A percentile compares a stretch with the other conserved stretches of the same genome.
Conservation (phyloP, 139 green algal genomes). For the Volvox reticuliferus region DNA sequence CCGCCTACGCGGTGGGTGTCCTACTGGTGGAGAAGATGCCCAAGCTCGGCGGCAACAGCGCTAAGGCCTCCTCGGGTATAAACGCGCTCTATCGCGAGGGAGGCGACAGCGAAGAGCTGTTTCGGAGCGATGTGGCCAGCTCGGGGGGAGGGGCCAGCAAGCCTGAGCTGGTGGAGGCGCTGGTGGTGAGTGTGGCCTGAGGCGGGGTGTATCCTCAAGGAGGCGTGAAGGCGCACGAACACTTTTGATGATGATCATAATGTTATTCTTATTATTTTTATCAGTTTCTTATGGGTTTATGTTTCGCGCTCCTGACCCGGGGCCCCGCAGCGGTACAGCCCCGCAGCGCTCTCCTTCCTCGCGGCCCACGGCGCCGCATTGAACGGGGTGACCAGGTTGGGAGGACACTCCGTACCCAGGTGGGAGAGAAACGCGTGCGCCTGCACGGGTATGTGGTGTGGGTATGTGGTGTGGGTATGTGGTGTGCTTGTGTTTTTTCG, state of each 20-base stretch:
- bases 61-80: constrained; percentile 81
- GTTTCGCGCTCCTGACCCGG: neutral
- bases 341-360: constrained; percentile 64
- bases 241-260: too few relatives aligned
- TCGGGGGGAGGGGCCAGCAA: constrained; percentile 72
- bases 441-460: too few relatives aligned
- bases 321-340: constrained; percentile 56
- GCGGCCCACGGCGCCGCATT: constrained; percentile 60
- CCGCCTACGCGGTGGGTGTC: constrained; percentile 44
- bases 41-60: constrained; percentile 79
- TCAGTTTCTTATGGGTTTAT: too few relatives aligned
- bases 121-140: constrained; percentile 62
- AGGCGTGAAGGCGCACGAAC: too few relatives aligned
- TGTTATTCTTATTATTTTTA: too few relatives aligned
- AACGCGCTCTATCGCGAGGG: constrained; percentile 67
- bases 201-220: neutral
- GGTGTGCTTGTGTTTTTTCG: too few relatives aligned
- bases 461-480: too few relatives aligned
- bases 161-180: constrained; percentile 64
- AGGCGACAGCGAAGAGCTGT: constrained; percentile 48
- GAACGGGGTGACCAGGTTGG: constrained; percentile 65
- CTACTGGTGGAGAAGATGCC: constrained; percentile 80
- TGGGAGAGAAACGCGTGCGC: too few relatives aligned
- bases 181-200: constrained; percentile 70
- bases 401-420: constrained; percentile 65